phyloP scores from a whole-genome alignment of 495 filamentous ascomycete species.

The Podospora pseudopauciseta region DNA sequence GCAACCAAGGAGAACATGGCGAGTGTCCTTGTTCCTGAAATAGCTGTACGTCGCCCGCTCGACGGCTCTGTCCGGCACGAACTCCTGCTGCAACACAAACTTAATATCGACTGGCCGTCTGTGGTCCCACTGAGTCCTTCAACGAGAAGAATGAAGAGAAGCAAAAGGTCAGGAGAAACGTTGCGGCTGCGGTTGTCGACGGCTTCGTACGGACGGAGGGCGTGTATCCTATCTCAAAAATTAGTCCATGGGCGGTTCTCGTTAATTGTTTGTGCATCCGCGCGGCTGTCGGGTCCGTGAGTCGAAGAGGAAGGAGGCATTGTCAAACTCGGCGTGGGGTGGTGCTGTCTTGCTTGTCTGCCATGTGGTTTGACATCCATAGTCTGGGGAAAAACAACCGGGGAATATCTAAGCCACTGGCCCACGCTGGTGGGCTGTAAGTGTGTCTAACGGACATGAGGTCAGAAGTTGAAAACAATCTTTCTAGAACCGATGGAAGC shows the following conservation, averaged over 20 bases:
- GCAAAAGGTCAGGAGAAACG: neutral
- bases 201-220: constrained; percentile 11
- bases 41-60: neutral
- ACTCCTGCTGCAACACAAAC: constrained; percentile 1
- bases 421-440: neutral
- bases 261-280: constrained; percentile 11
- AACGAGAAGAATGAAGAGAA: neutral
- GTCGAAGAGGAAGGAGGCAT: constrained; percentile 18
- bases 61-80: neutral
- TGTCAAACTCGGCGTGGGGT: neutral
- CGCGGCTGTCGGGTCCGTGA: constrained; percentile 2
- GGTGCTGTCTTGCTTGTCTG: neutral
- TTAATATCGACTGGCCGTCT: neutral
- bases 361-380: neutral
- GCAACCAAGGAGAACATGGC: neutral
- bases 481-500: constrained; percentile 5
- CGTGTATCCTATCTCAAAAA: neutral
- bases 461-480: neutral
- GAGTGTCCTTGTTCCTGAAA: constrained; percentile 1
- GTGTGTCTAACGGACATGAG: neutral
- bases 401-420: neutral
- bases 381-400: neutral
- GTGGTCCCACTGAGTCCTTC: neutral
- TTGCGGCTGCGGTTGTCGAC: constrained; percentile 2
- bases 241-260: neutral